Evolutionary conservation across 1,284 basidiomycete species (phyloP).

Genomic region (Afroboletus lepidellus): DNA sequence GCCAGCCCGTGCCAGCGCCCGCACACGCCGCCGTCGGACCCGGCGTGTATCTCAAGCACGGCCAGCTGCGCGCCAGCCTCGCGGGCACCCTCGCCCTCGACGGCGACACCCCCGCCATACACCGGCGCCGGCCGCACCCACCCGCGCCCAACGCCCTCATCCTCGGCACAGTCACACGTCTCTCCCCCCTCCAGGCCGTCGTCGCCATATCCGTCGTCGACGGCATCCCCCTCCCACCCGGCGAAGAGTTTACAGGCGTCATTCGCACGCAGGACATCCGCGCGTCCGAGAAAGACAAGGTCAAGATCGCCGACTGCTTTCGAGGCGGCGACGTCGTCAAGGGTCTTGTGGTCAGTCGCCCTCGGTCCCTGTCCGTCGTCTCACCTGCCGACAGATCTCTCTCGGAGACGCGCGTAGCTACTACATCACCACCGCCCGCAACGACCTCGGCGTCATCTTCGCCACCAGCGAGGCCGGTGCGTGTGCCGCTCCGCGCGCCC

Average conservation of each 20-base stretch:
- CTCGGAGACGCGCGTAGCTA: slow-evolving; percentile 92
- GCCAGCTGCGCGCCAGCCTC: slow-evolving; percentile 69
- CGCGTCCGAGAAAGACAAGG: slow-evolving; percentile 88
- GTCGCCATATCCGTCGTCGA: slow-evolving; percentile 90
- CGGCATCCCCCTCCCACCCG: slow-evolving; percentile 80
- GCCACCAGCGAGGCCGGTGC: slow-evolving; percentile 79
- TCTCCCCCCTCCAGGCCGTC: slow-evolving; percentile 86
- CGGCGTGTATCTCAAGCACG: slow-evolving; percentile 70
- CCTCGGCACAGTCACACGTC: slow-evolving; percentile 79
- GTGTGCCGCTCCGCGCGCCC: slow-evolving; percentile 12
- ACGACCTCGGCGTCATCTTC: slow-evolving; percentile 91
- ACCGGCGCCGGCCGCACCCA: slow-evolving; percentile 61
- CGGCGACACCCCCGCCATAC: slow-evolving; percentile 43
- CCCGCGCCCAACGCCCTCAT: slow-evolving; percentile 71
- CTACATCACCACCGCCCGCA: slow-evolving; percentile 91
- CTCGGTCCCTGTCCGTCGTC: neutral
- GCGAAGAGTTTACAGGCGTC: slow-evolving; percentile 94
- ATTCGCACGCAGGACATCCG: slow-evolving; percentile 92
- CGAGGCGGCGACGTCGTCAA: slow-evolving; percentile 94
- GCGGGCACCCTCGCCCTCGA: slow-evolving; percentile 55
- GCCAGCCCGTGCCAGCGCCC: slow-evolving; percentile 72
- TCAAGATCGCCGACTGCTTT: slow-evolving; percentile 94
- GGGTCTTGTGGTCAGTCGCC: slow-evolving; percentile 80
- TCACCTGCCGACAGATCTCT: slow-evolving; percentile 62
- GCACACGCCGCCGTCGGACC: slow-evolving; percentile 55